phyloP scores from a whole-genome alignment of 139 green algal species.

The Chlamydomonas schloesseri region DNA sequence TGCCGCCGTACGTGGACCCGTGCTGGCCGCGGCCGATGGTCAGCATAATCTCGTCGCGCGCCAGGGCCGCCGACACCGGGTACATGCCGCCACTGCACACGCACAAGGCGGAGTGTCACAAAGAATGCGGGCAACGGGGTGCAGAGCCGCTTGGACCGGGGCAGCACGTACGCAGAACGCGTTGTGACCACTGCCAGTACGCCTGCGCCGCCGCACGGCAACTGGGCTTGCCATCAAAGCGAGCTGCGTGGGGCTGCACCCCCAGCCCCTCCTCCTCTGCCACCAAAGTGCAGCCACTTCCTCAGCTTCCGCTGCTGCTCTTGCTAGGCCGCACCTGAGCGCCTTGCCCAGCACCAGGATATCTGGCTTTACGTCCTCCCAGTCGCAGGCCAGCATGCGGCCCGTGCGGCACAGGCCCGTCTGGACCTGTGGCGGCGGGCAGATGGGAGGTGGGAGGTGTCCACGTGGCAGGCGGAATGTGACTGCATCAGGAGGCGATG shows the following conservation, averaged over 20 bases:
- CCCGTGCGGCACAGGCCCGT: conserved; percentile 87
- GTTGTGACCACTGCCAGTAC: no score
- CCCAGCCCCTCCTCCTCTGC: conserved; percentile 3
- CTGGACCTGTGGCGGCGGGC: conserved; percentile 71
- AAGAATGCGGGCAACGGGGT: no score
- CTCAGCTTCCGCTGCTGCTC: no score
- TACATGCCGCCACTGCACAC: conserved; percentile 72
- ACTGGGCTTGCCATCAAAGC: no score
- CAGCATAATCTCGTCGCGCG: conserved; percentile 90
- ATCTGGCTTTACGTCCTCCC: conserved; percentile 91
- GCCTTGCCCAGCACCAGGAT: conserved; percentile 91
- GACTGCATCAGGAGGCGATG: background rate
- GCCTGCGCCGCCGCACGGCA: no score
- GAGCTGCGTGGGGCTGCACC: no score
- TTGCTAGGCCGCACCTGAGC: conserved; percentile 31
- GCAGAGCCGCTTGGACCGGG: no score
- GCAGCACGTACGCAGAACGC: no score
- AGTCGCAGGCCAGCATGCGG: conserved; percentile 89
- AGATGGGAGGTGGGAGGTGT: background rate
- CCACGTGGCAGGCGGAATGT: no score
- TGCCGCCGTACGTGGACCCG: conserved; percentile 94
- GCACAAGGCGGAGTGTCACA: no score
- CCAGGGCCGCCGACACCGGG: conserved; percentile 94
- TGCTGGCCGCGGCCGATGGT: conserved; percentile 90
- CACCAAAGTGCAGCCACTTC: no score